Conservation (phyloP, 164 flowering plant species). For the Buxus sempervirens region DNA sequence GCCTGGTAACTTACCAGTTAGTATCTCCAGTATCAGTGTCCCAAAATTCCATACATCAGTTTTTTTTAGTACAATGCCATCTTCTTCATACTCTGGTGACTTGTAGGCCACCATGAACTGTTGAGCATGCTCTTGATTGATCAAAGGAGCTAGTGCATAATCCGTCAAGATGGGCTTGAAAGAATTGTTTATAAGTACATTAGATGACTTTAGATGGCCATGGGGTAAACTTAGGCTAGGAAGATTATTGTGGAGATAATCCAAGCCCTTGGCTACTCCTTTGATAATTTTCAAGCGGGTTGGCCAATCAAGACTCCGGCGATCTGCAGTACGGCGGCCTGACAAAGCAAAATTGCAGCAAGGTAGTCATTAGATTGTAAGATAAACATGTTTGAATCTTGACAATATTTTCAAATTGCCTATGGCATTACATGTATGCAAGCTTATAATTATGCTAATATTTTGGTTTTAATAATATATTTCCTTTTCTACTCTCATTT, state of each 20-base stretch:
- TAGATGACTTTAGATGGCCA: constrained; percentile 88
- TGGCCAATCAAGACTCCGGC: constrained; percentile 55
- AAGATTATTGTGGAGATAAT: constrained; percentile 58
- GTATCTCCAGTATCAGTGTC: constrained; percentile 64
- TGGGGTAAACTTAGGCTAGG: constrained; percentile 64
- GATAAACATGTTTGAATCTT: too few species aligned
- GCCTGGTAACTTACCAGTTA: constrained; percentile 60
- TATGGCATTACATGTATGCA: too few species aligned
- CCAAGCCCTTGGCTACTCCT: constrained; percentile 68
- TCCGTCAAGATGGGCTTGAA: constrained; percentile 60
- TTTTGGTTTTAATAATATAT: too few species aligned
- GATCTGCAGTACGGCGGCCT: constrained; percentile 38
- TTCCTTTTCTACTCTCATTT: too few species aligned
- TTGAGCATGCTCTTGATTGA: constrained; percentile 51
- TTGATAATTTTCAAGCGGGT: constrained; percentile 65
- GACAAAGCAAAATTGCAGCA: constrained; percentile 12
- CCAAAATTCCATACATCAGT: constrained; percentile 87
- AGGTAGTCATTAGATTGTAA: too few species aligned
- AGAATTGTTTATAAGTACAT: constrained; percentile 55
- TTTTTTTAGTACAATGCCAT: constrained; percentile 47
- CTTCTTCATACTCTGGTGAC: constrained; percentile 60
- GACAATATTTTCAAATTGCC: too few species aligned
- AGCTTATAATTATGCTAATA: too few species aligned
- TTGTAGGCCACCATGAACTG: constrained; percentile 67
- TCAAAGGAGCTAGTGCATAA: constrained; percentile 55